These are phyloP conservation scores for Escallonia rubra DNA, from an alignment of 129 eudicot genomes.

Conservation along the genomic window DNA sequence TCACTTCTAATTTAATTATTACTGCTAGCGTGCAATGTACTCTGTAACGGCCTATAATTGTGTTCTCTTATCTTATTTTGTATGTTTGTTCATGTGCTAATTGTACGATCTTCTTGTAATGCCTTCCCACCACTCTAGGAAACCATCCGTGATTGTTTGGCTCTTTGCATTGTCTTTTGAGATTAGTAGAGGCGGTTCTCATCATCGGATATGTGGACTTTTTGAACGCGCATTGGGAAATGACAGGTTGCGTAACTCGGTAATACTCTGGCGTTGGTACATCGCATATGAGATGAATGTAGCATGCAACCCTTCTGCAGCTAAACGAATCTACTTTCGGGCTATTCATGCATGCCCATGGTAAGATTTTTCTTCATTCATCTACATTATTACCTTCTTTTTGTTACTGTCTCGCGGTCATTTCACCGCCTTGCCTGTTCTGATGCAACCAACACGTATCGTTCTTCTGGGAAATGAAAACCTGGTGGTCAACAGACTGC, in stretches of 20 bases:
- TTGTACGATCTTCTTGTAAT: no score
- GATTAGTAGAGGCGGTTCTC: conserved; percentile 56
- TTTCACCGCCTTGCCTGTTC: no score
- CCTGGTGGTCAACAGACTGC: no score
- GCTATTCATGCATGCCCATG: conserved; percentile 98
- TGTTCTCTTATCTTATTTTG: no score
- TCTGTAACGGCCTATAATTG: no score
- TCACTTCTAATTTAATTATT: no score
- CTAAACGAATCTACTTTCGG: conserved; percentile 77
- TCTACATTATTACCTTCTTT: no score
- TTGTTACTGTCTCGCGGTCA: no score
- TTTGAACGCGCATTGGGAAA: conserved; percentile 77
- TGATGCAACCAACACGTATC: no score
- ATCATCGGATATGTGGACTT: conserved; percentile 71
- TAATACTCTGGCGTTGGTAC: conserved; percentile 81
- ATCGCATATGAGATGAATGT: conserved; percentile 61
- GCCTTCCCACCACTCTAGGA: conserved; percentile 34
- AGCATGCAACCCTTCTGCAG: conserved; percentile 48
- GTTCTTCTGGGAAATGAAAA: no score
- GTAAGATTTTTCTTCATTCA: conserved; percentile 23
- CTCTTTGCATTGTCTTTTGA: conserved; percentile 73
- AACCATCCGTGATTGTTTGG: conserved; percentile 64
- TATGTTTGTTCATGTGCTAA: no score
- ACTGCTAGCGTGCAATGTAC: no score
- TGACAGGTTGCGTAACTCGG: conserved; percentile 46